A percentile compares a stretch with the other conserved stretches of the same genome.
Conservation (phyloP, 78 protist species). For the Speleostelium caveatum region DNA sequence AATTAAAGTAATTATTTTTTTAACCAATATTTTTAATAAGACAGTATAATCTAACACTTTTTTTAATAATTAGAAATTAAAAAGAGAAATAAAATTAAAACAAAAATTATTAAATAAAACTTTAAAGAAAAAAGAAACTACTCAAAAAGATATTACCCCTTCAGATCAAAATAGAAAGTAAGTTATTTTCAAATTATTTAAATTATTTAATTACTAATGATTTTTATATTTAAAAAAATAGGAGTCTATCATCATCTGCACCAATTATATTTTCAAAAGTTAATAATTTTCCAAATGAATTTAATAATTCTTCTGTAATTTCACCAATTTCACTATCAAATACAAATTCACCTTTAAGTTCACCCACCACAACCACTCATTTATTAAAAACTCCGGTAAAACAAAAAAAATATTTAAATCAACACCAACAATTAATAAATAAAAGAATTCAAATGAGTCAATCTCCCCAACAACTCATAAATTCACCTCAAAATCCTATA, state of each 20-base stretch:
- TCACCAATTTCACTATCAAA: conserved; percentile 27
- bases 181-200: neutral
- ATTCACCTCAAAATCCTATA: no score
- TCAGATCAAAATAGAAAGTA: neutral
- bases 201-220: no score
- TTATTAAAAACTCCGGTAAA: no score
- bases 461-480: no score
- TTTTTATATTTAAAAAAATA: no score
- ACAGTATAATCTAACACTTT: neutral
- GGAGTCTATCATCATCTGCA: conserved; percentile 11
- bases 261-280: conserved; percentile 15
- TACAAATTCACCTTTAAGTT: neutral
- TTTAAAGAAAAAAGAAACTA: conserved; percentile 12
- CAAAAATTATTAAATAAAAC: conserved; percentile 50
- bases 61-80: conserved; percentile 26
- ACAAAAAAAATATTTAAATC: neutral
- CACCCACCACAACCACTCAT: no score
- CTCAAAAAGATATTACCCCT: neutral
- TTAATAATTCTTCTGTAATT: neutral
- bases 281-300: no score
- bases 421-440: neutral
- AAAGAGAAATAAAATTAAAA: conserved; percentile 65
- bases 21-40: neutral
- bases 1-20: neutral
- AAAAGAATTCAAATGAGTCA: neutral